Evolutionary conservation across 1,284 basidiomycete genomes (phyloP).

Genomic region (Irpex sp.): DNA sequence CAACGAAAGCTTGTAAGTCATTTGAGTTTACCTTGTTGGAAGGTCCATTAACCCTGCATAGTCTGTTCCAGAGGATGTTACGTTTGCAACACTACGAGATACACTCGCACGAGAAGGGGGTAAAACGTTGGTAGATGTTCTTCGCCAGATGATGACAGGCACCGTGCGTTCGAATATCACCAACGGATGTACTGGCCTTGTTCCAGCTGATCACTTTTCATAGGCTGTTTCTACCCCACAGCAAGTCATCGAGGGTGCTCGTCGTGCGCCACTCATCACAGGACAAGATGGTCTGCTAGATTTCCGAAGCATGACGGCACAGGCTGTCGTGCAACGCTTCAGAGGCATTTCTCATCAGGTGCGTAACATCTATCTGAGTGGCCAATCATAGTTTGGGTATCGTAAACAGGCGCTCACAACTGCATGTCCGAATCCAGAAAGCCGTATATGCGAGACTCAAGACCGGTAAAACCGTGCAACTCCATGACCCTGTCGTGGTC

Average conservation of each 20-base stretch:
- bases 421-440: conserved; percentile 29
- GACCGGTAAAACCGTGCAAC: conserved; percentile 41
- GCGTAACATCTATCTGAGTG: conserved; percentile 10
- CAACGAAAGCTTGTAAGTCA: conserved; percentile 38
- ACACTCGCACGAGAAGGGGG: conserved; percentile 66
- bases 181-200: background rate
- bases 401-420: background rate
- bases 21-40: background rate
- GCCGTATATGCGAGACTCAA: conserved; percentile 43
- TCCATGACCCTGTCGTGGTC: conserved; percentile 36
- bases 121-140: conserved; percentile 62
- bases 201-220: background rate
- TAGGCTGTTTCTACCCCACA: conserved; percentile 49
- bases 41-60: conserved; percentile 23
- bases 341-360: conserved; percentile 79
- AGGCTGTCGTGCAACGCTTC: conserved; percentile 52
- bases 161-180: conserved; percentile 36
- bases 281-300: conserved; percentile 50
- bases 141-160: conserved; percentile 58
- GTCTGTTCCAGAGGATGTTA: conserved; percentile 43
- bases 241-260: conserved; percentile 31
- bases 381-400: background rate
- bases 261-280: conserved; percentile 62
- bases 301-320: conserved; percentile 56
- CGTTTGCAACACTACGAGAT: conserved; percentile 59